Evolutionary conservation across 1,139 yeast genomes (phyloP), one percentile per base, ranked within the genome.

Genomic region (Pichia norvegensis): DNA sequence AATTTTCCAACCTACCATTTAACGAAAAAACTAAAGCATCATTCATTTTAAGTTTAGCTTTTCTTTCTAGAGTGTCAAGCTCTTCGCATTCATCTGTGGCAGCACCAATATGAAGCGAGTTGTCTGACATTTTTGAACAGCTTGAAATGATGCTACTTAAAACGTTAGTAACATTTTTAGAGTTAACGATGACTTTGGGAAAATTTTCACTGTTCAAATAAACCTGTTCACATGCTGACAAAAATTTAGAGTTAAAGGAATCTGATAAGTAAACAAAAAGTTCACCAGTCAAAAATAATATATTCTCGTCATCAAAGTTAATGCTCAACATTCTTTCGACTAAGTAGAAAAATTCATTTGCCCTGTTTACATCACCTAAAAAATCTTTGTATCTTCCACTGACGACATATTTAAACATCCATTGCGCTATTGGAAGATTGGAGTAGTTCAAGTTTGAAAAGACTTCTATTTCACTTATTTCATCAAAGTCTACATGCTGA

Each of bases 361-460:
- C 16, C 8, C 48, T 45, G 4, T 41, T 33, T 9, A 36, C 36
- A 3, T 29, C 39, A 16, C 44, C 38, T 8, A 52, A 25, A 8
- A 17, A 14, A 11, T 47, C 51, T 16, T 27, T 23, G 14, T 40
- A 40, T 27, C 43, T 29, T 17, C 53, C 55, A 31, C 55, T 58
- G 35, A 62, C 37, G 5, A 59, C 35, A 16, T 59, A 49, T 31
- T 65, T 65, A 46, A 70, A 57, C n/a, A 78, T 58, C 20, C 78
- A 59, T 55, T 81, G 86, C 44, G 70, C 67, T 1, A 78, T 55
- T 0, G 79, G 73, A 29, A 81, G 56, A 54, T 76, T 79, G 59
- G 78, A 78, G 44, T 75, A 79, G 50, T 74, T 70, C n/a, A 68
- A 62, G 1, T 46, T 47, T 8, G 42, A 40, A 5, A 59, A 43